These are phyloP conservation scores for Trypanosoma conorhini DNA, from an alignment of 208 protist species.

Conservation along the genomic window DNA sequence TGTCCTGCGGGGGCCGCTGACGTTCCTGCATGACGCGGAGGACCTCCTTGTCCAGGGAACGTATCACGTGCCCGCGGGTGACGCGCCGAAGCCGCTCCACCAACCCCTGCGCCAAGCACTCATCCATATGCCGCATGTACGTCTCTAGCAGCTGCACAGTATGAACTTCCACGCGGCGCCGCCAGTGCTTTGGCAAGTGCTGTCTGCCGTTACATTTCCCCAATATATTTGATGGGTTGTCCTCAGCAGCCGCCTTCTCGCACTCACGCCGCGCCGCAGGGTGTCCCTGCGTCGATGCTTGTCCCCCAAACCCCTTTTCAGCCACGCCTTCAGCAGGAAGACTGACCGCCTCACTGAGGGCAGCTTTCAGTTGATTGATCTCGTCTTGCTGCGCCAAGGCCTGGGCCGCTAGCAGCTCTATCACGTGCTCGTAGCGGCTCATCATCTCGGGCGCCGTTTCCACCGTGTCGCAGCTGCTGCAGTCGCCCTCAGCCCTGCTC, in stretches of 20 bases:
- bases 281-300: not conserved
- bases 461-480: not conserved
- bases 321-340: not conserved
- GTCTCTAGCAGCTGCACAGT: conserved; percentile 18
- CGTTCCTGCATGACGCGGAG: conserved; percentile 14
- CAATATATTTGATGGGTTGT: not conserved
- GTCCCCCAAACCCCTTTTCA: not conserved
- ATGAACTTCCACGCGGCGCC: conserved; percentile 18
- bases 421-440: conserved; percentile 41
- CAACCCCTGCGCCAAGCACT: conserved; percentile 29
- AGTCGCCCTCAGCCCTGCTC: not conserved
- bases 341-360: not conserved
- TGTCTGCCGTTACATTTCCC: not conserved
- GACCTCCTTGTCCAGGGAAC: conserved; percentile 37
- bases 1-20: not conserved
- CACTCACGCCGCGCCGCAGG: not conserved
- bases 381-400: conserved; percentile 57
- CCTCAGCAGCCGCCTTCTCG: not conserved
- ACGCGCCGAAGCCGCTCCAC: conserved; percentile 35
- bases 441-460: not conserved
- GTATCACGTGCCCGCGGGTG: conserved; percentile 38
- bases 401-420: conserved; percentile 48
- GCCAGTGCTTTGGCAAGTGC: conserved; percentile 2
- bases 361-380: conserved; percentile 34
- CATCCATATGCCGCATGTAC: conserved; percentile 34